Evolutionary conservation across 2,329 filamentous ascomycete genomes (phyloP).

Genomic region (Cladobotryum protrusum): DNA sequence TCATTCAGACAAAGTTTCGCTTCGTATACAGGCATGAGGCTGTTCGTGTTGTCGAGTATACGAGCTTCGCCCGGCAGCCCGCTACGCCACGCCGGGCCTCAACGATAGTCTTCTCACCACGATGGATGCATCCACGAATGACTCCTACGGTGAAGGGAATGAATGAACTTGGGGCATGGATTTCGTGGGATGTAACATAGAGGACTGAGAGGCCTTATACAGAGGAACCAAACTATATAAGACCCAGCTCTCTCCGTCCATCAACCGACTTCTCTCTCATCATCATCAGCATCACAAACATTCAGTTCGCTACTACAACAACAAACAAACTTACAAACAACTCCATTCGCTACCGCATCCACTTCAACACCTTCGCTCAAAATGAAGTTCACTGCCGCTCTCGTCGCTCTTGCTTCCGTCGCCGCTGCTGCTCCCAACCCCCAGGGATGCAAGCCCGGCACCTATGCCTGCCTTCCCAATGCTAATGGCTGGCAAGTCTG

Average conservation of each 20-base stretch:
- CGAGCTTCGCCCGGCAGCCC: constrained; percentile 8
- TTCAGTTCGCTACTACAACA: background rate
- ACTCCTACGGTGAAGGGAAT: background rate
- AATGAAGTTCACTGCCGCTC: constrained; percentile 26
- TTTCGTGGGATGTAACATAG: no score
- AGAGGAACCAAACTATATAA: constrained; percentile 6
- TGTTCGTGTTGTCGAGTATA: constrained; percentile 10
- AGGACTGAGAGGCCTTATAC: no score
- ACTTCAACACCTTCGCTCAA: constrained; percentile 13
- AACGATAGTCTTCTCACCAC: background rate
- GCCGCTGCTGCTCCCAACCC: constrained; percentile 8
- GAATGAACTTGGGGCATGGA: no score
- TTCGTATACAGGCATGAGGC: constrained; percentile 10
- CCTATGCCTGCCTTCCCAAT: constrained; percentile 27
- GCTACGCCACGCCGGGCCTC: constrained; percentile 8
- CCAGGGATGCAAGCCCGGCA: constrained; percentile 25
- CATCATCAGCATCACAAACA: constrained; percentile 7
- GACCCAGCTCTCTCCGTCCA: constrained; percentile 3
- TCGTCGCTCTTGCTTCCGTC: constrained; percentile 17
- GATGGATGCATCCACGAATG: background rate
- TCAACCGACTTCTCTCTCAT: background rate
- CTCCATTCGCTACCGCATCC: background rate
- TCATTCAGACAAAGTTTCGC: constrained; percentile 4
- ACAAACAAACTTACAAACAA: constrained; percentile 6
- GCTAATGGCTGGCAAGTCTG: constrained; percentile 28